phyloP scores from a whole-genome alignment of 2,329 filamentous ascomycete genomes.

The Colletotrichum brevisporum region DNA sequence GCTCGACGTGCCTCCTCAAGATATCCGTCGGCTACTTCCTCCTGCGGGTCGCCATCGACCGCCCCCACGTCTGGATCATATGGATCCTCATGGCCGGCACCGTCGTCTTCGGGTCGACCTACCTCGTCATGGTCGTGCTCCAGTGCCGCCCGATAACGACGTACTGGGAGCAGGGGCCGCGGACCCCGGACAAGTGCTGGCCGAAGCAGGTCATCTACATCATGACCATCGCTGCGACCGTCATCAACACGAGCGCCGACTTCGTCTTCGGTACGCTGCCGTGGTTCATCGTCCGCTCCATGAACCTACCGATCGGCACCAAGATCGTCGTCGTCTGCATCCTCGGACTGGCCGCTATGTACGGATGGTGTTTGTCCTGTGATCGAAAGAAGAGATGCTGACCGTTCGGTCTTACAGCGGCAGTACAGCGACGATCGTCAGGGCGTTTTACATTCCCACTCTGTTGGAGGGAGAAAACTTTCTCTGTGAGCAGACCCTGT shows the following conservation, averaged over 20 bases:
- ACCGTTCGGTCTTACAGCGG: neutral
- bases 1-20: slow-evolving; percentile 50
- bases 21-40: slow-evolving; percentile 59
- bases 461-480: slow-evolving; percentile 56
- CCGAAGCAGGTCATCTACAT: slow-evolving; percentile 44
- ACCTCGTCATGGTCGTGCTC: slow-evolving; percentile 58
- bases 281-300: slow-evolving; percentile 55
- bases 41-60: slow-evolving; percentile 55
- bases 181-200: slow-evolving; percentile 49
- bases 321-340: slow-evolving; percentile 53
- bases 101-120: slow-evolving; percentile 53
- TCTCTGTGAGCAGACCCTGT: slow-evolving; percentile 40
- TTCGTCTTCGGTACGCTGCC: slow-evolving; percentile 57
- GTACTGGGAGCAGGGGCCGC: slow-evolving; percentile 52
- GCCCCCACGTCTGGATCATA: slow-evolving; percentile 52
- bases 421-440: slow-evolving; percentile 58
- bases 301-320: slow-evolving; percentile 55
- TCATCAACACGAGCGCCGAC: slow-evolving; percentile 54
- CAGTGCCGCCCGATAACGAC: slow-evolving; percentile 56
- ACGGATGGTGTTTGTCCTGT: neutral
- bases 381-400: neutral
- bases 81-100: slow-evolving; percentile 52
- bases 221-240: slow-evolving; percentile 55
- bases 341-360: slow-evolving; percentile 51
- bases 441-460: slow-evolving; percentile 56